Evolutionary conservation across 2,329 filamentous ascomycete genomes (phyloP), one percentile per base, ranked within the genome.

Genomic region (Aspergillus melleus): DNA sequence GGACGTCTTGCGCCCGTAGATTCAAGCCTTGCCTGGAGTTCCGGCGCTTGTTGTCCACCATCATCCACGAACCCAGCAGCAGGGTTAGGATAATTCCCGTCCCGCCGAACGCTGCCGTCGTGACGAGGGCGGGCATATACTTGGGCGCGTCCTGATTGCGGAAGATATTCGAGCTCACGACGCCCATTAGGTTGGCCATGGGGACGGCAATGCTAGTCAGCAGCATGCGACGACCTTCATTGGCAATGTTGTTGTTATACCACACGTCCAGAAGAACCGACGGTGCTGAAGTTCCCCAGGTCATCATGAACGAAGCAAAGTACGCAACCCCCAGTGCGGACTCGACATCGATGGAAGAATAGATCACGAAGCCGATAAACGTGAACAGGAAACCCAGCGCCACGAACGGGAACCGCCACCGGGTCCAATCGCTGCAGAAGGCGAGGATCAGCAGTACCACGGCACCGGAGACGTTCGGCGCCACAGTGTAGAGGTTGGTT

Each of bases 181-280:
- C 77, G 12, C 88, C 88, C 86, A 91, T 91, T 42, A 90, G 69
- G 66, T 91, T 91, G 2, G 88, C 89, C 6, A 90, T 70, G 0
- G 89, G 88, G 0, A 91, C 88, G 22, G 85, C 87, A 10, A 91
- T 82, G 6, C 84, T 86, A 0, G 88, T 90, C 16, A 90, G 78
- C 1, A 86, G 81, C 2, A 90, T 80, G 52, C 89, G 85, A 32
- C 85, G 83, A 57, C 87, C 87, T 74, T 91, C 89, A 66, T 91
- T 83, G 1, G 88, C 88, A 57, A 90, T 84, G 71, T 92, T 92
- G 78, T 91, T 91, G 76, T 90, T 91, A 75, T 90, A 91, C 86
- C 85, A 87, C 63, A 84, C 76, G 64, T 86, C 74, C 6, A 70
- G 16, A 88, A 79, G 29, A 90, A 79, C 30, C 87, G 88, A 6